These are phyloP conservation scores for Pachysolen tannophilus DNA, from an alignment of 805 yeast species.

Conservation along the genomic window DNA sequence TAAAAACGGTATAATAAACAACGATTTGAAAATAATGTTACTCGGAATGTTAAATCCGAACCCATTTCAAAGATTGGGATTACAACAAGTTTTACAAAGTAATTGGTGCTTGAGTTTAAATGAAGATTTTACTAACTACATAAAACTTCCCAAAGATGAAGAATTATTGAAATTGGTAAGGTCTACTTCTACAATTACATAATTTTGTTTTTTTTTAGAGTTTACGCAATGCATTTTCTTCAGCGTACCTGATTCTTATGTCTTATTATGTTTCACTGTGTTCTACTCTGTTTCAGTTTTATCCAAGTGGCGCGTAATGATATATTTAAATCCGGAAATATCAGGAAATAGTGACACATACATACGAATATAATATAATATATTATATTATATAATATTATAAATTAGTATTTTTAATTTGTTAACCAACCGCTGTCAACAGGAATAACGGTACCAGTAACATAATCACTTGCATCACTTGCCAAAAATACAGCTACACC, in stretches of 20 bases:
- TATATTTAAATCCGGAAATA: no score
- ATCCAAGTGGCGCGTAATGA: no score
- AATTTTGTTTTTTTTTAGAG: no score
- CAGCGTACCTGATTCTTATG: no score
- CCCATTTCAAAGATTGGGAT: constrained; percentile 14
- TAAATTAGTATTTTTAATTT: no score
- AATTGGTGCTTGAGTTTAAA: constrained; percentile 22
- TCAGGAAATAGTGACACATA: no score
- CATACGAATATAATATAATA: no score
- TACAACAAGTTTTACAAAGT: constrained; percentile 14
- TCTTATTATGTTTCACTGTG: no score
- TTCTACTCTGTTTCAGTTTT: no score
- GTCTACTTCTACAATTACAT: no score
- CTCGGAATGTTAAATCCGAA: constrained; percentile 24
- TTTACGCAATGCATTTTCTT: no score
- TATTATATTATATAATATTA: no score
- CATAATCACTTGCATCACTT: constrained; percentile 26
- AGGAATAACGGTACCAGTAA: constrained; percentile 33
- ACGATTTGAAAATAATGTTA: constrained; percentile 11
- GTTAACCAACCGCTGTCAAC: constrained; percentile 40
- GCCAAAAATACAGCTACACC: constrained; percentile 36
- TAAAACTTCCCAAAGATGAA: constrained; percentile 16
- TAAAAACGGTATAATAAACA: neutral
- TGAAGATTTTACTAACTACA: constrained; percentile 15
- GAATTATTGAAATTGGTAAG: constrained; percentile 15